A percentile compares a stretch with the other conserved stretches of the same genome.
Conservation (phyloP, 2,329 filamentous ascomycete genomes). For the Penicillium vulpinum region DNA sequence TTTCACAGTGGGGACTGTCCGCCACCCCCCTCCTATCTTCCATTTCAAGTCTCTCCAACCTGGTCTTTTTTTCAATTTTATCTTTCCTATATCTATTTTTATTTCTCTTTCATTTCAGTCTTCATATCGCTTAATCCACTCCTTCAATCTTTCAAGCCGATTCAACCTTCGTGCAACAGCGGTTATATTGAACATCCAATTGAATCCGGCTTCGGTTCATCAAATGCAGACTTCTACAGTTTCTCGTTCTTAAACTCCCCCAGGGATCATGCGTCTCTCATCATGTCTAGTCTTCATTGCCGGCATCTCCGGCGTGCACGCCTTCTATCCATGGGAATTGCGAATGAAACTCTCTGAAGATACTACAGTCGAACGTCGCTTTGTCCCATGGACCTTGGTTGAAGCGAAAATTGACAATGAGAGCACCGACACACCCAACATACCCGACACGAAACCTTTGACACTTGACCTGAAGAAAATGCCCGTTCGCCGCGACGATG, state of each 20-base stretch:
- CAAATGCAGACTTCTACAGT: slow-evolving; percentile 8
- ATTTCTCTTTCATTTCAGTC: not conserved
- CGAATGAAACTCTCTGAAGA: slow-evolving; percentile 19
- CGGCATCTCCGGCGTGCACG: slow-evolving; percentile 37
- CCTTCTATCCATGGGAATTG: slow-evolving; percentile 47
- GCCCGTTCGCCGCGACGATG: slow-evolving; percentile 49
- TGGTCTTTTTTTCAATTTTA: not conserved
- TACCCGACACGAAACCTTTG: slow-evolving; percentile 18
- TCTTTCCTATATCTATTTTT: not conserved
- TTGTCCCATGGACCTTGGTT: slow-evolving; percentile 33
- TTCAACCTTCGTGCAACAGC: no score
- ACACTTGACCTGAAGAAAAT: slow-evolving; percentile 42
- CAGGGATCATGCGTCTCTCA: slow-evolving; percentile 39
- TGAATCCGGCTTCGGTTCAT: not conserved
- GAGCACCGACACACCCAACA: not conserved
- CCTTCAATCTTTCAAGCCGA: no score
- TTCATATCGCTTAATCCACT: not conserved
- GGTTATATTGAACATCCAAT: not conserved
- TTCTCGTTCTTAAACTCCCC: slow-evolving; percentile 11
- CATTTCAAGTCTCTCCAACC: not conserved
- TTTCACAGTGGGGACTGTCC: slow-evolving; percentile 1
- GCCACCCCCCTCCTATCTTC: slow-evolving; percentile 3
- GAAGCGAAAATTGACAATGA: slow-evolving; percentile 14
- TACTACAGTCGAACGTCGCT: slow-evolving; percentile 29
- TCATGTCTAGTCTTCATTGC: slow-evolving; percentile 35